These are phyloP conservation scores for Boletus edulis DNA, from an alignment of 768 basidiomycete species.

Conservation along the genomic window DNA sequence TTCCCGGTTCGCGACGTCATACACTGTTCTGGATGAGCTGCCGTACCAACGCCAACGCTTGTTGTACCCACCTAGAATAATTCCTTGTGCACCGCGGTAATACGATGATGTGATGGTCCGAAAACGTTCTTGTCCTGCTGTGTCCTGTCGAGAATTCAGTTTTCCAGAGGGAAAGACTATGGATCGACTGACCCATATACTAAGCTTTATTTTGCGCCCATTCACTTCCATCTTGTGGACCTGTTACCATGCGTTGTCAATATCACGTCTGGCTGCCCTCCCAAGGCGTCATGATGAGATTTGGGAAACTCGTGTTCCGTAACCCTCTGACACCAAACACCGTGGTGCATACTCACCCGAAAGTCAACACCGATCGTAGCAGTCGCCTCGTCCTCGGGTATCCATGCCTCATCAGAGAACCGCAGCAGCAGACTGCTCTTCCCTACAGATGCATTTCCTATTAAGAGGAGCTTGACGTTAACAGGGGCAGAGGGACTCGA, in stretches of 20 bases:
- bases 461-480: conserved; percentile 81
- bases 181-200: conserved; percentile 81
- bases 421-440: conserved; percentile 88
- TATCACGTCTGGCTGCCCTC: not conserved
- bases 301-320: not conserved
- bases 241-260: conserved; percentile 35
- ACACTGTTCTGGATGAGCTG: conserved; percentile 51
- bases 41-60: not conserved
- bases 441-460: conserved; percentile 89
- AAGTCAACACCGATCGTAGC: conserved; percentile 87
- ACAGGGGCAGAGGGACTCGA: conserved; percentile 36
- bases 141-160: conserved; percentile 54
- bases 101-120: conserved; percentile 94
- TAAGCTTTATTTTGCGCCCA: conserved; percentile 85
- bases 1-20: conserved; percentile 90
- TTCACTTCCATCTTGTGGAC: conserved; percentile 87
- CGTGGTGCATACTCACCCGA: conserved; percentile 48
- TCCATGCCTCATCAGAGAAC: conserved; percentile 97
- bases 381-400: conserved; percentile 86
- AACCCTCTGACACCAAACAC: too few relatives aligned
- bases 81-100: conserved; percentile 85
- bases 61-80: conserved; percentile 58
- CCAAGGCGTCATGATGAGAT: not conserved
- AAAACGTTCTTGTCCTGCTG: conserved; percentile 96
- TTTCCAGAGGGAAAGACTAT: not conserved